Conservation (phyloP, 192 early-diverging fungal species). For the Backusella australiensis region DNA sequence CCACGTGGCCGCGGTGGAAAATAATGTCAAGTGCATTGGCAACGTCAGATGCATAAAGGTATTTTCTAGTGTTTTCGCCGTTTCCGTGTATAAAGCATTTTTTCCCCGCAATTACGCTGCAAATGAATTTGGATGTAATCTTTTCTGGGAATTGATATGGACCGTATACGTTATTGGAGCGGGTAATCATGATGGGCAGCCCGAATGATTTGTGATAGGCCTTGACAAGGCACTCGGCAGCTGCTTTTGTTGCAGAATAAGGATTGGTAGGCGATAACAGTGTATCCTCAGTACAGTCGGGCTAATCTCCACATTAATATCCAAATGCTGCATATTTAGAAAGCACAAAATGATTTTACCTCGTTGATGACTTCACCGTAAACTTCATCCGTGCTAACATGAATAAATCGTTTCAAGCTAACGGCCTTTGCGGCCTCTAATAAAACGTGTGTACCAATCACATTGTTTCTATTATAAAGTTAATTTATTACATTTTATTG, state of each 20-base stretch:
- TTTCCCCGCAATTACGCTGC: slow-evolving; percentile 49
- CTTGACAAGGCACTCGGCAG: slow-evolving; percentile 73
- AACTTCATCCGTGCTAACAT: slow-evolving; percentile 81
- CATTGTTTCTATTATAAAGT: slow-evolving; percentile 53
- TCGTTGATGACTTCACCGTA: slow-evolving; percentile 68
- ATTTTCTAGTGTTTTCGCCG: slow-evolving; percentile 69
- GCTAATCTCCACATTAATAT: slow-evolving; percentile 32
- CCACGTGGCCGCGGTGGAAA: slow-evolving; percentile 60
- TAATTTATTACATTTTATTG: background rate
- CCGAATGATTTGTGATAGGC: slow-evolving; percentile 78
- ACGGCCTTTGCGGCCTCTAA: slow-evolving; percentile 64
- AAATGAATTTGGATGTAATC: slow-evolving; percentile 82
- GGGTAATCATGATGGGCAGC: slow-evolving; percentile 75
- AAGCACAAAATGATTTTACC: slow-evolving; percentile 26
- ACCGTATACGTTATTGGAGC: slow-evolving; percentile 81
- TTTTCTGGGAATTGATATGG: slow-evolving; percentile 84
- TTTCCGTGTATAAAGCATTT: slow-evolving; percentile 74
- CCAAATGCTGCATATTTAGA: background rate
- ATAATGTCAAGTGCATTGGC: slow-evolving; percentile 68
- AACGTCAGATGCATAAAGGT: slow-evolving; percentile 71
- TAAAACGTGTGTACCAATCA: slow-evolving; percentile 79
- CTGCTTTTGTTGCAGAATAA: slow-evolving; percentile 85
- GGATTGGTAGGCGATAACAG: slow-evolving; percentile 74
- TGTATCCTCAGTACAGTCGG: slow-evolving; percentile 59
- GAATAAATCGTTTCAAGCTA: slow-evolving; percentile 63